These are phyloP conservation scores for Rhizopogon salebrosus DNA, from an alignment of 768 basidiomycete species.

Conservation along the genomic window DNA sequence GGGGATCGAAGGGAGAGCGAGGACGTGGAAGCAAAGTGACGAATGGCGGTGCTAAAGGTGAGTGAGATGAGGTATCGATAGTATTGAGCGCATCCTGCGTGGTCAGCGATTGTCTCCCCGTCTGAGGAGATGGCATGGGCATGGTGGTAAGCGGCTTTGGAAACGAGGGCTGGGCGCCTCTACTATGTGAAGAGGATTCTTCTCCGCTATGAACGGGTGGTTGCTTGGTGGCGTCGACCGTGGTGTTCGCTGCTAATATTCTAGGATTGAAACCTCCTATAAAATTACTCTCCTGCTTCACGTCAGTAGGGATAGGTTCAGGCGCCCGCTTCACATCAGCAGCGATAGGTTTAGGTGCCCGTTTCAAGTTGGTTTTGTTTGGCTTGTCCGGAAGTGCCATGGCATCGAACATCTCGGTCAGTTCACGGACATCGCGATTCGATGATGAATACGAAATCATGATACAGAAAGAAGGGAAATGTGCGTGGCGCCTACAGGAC, in stretches of 20 bases:
- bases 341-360: conserved; percentile 9
- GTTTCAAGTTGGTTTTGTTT: conserved; percentile 8
- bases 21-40: conserved; percentile 23
- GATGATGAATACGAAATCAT: conserved; percentile 5
- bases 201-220: conserved; percentile 5
- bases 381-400: conserved; percentile 24
- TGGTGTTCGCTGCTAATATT: conserved; percentile 4
- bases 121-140: conserved; percentile 34
- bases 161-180: conserved; percentile 12
- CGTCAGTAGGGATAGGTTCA: conserved; percentile 1
- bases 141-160: conserved; percentile 20
- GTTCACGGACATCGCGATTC: conserved; percentile 17
- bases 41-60: conserved; percentile 16
- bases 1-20: conserved; percentile 29
- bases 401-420: conserved; percentile 29
- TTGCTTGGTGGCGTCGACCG: conserved; percentile 6
- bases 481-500: conserved; percentile 2
- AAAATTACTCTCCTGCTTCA: conserved; percentile 24
- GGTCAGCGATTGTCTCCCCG: conserved; percentile 27
- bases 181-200: conserved; percentile 5
- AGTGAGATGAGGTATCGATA: conserved; percentile 6
- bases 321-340: conserved; percentile 9
- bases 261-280: conserved; percentile 44
- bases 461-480: neutral
- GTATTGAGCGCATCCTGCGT: conserved; percentile 29